These are phyloP conservation scores for Ophiostoma angusticollis DNA, from an alignment of 2,329 filamentous ascomycete species.

Conservation along the genomic window DNA sequence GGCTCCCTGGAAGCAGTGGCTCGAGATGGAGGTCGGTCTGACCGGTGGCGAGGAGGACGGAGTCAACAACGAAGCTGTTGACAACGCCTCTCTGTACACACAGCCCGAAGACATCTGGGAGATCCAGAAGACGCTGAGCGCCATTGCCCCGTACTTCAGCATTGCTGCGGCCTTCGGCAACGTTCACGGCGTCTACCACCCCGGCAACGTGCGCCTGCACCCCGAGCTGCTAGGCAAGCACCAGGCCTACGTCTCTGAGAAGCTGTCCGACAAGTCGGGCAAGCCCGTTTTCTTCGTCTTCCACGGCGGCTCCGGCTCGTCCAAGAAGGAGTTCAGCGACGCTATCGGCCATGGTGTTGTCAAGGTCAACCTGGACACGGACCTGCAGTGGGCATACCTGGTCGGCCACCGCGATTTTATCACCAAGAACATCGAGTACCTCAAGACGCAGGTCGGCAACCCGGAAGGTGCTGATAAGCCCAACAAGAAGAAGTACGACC, in stretches of 20 bases:
- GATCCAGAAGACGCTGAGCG: conserved; percentile 74
- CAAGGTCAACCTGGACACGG: conserved; percentile 99
- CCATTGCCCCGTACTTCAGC: conserved; percentile 92
- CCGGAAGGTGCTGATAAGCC: conserved; percentile 88
- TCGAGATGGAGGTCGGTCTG: conserved; percentile 95
- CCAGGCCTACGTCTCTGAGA: conserved; percentile 79
- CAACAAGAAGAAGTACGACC: conserved; percentile 94
- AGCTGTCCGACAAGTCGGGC: conserved; percentile 55
- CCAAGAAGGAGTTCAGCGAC: conserved; percentile 78
- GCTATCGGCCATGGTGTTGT: conserved; percentile 90
- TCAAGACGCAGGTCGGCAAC: conserved; percentile 79
- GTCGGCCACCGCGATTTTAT: conserved; percentile 90
- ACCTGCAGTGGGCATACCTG: conserved; percentile 92
- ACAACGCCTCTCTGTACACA: conserved; percentile 95
- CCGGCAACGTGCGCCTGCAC: conserved; percentile 82
- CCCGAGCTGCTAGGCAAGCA: conserved; percentile 94
- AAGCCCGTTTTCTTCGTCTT: conserved; percentile 99
- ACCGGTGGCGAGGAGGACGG: conserved; percentile 40
- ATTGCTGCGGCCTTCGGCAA: conserved; percentile 98
- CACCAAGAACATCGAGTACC: conserved; percentile 88
- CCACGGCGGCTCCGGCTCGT: conserved; percentile 91
- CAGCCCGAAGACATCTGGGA: conserved; percentile 92
- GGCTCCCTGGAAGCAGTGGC: conserved; percentile 95
- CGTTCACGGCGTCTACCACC: conserved; percentile 86
- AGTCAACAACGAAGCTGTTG: conserved; percentile 97